phyloP scores from a whole-genome alignment of 2,329 filamentous ascomycete genomes.

The Alternaria atra region DNA sequence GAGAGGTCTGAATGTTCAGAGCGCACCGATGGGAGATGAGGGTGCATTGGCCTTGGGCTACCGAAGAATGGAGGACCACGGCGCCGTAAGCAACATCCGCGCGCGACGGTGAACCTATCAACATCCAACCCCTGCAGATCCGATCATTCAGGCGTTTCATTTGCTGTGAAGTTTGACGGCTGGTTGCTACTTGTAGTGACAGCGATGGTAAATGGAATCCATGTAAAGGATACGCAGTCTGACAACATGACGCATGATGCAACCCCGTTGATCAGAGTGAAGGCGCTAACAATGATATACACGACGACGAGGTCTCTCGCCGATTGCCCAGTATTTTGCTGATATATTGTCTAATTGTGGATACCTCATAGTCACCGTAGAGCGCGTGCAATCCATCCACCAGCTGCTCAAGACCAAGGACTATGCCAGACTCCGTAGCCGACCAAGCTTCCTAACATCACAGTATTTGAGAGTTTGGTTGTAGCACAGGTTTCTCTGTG shows the following conservation, averaged over 20 bases:
- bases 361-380: neutral
- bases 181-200: neutral
- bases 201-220: neutral
- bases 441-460: neutral
- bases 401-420: neutral
- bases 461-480: neutral
- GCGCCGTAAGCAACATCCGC: neutral
- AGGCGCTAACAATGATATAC: neutral
- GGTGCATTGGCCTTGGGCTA: neutral
- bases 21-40: neutral
- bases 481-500: too few species aligned
- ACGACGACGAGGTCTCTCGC: neutral
- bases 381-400: neutral
- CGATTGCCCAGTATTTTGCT: neutral
- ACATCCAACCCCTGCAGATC: neutral
- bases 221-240: neutral
- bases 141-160: too few species aligned
- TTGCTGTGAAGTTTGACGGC: accelerated
- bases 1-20: neutral
- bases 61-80: neutral
- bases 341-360: neutral
- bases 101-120: neutral
- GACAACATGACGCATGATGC: neutral
- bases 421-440: neutral
- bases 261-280: neutral